Percentiles rank a stretch among this genome's conserved stretches.
Evolutionary conservation across 768 basidiomycete species (phyloP).

Genomic region (Mycena rebaudengoi): DNA sequence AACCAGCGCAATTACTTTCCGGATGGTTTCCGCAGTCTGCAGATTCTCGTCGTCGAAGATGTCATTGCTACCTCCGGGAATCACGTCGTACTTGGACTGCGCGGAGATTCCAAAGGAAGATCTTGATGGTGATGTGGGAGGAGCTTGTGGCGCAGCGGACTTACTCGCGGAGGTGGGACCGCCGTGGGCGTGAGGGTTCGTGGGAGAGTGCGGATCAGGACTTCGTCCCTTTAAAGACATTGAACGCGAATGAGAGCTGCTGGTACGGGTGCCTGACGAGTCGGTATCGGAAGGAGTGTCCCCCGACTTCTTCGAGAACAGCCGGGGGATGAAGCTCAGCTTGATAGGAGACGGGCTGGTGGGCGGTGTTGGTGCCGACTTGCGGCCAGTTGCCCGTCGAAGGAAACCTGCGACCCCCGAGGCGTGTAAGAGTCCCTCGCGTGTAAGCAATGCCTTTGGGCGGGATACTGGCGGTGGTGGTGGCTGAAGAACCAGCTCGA

Average conservation of each 20-base stretch:
- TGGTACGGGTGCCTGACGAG: constrained; percentile 25
- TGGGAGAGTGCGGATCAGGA: background rate
- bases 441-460: background rate
- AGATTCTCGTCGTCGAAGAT: constrained; percentile 64
- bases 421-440: constrained; percentile 27
- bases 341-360: constrained; percentile 35
- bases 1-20: constrained; percentile 64
- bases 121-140: constrained; percentile 28
- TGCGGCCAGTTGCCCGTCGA: constrained; percentile 49
- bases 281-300: constrained; percentile 38
- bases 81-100: constrained; percentile 31
- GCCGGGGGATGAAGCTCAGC: constrained; percentile 40
- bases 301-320: constrained; percentile 43
- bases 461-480: no score
- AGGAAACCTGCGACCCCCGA: constrained; percentile 45
- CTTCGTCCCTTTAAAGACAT: background rate
- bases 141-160: no score
- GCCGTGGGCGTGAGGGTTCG: no score
- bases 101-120: constrained; percentile 32
- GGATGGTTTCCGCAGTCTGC: constrained; percentile 63
- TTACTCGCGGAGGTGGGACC: no score
- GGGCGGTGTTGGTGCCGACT: constrained; percentile 21
- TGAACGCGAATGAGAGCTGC: constrained; percentile 17
- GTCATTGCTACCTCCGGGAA: constrained; percentile 36
- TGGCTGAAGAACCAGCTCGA: constrained; percentile 18